phyloP scores from a whole-genome alignment of 2,329 filamentous ascomycete species.

The Exophiala sp. region DNA sequence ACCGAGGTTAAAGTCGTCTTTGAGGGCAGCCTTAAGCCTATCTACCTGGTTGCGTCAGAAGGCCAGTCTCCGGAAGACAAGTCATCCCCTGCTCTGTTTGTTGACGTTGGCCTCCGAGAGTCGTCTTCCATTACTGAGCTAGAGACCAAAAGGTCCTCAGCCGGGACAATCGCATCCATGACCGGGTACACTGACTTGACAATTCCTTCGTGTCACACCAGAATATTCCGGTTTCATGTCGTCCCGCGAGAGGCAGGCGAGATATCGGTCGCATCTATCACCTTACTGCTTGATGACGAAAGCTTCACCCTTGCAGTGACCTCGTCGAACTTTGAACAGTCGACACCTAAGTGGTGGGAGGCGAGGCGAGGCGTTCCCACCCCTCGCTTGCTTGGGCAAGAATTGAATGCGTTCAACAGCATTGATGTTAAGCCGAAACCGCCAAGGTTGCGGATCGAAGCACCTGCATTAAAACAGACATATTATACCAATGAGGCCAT shows the following conservation, averaged over 20 bases:
- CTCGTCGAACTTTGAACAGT: constrained; percentile 41
- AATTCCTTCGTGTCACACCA: constrained; percentile 60
- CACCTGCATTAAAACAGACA: constrained; percentile 58
- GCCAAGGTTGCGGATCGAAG: constrained; percentile 75
- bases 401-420: constrained; percentile 43
- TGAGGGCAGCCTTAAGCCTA: constrained; percentile 44
- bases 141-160: constrained; percentile 32
- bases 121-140: constrained; percentile 30
- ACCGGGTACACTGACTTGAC: constrained; percentile 58
- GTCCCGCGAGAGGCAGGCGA: constrained; percentile 77
- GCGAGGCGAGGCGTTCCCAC: constrained; percentile 34
- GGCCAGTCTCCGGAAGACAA: constrained; percentile 26
- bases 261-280: constrained; percentile 59
- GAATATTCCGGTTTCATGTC: constrained; percentile 65
- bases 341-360: constrained; percentile 41
- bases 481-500: constrained; percentile 84
- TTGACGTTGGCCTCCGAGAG: constrained; percentile 35
- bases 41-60: constrained; percentile 37
- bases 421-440: constrained; percentile 79
- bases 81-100: constrained; percentile 30
- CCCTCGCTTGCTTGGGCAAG: constrained; percentile 40
- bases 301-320: constrained; percentile 63
- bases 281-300: constrained; percentile 57
- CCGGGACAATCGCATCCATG: constrained; percentile 39
- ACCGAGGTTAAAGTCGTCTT: constrained; percentile 49